A percentile compares a stretch with the other conserved stretches of the same genome.
phyloP scores from a whole-genome alignment of 23 red algal species.

The Gracilaria gracilis region DNA sequence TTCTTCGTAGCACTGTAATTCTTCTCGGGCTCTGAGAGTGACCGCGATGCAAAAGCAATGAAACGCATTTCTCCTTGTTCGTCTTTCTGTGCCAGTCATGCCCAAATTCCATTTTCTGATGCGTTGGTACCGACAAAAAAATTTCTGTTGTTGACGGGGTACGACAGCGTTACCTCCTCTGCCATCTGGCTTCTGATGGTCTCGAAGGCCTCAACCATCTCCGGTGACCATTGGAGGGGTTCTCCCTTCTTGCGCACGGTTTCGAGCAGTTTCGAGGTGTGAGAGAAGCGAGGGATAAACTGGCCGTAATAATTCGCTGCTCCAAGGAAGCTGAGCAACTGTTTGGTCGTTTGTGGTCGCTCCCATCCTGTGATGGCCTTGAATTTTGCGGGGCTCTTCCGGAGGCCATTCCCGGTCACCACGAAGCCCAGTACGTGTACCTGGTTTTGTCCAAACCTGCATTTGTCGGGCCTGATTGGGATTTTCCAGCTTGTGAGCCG shows the following conservation, averaged over 20 bases:
- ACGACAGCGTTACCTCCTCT: too few relatives aligned
- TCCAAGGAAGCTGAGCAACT: background rate
- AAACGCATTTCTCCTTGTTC: background rate
- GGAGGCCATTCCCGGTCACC: background rate
- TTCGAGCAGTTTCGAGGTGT: background rate
- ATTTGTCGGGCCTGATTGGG: slow-evolving; percentile 25
- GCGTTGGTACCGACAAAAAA: too few relatives aligned
- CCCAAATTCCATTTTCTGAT: background rate
- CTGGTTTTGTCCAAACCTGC: slow-evolving; percentile 8
- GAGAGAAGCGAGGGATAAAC: background rate
- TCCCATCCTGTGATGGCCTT: background rate
- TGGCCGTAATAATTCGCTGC: background rate
- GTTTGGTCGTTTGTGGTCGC: background rate
- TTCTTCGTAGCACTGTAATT: slow-evolving; percentile 2
- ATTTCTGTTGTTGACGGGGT: too few relatives aligned
- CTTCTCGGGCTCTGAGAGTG: background rate
- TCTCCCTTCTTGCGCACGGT: background rate
- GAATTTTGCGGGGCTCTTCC: slow-evolving; percentile 10
- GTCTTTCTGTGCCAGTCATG: background rate
- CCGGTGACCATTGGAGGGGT: background rate
- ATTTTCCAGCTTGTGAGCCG: background rate
- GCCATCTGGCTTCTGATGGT: too few relatives aligned
- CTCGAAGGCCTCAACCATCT: background rate
- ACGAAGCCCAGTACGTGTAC: slow-evolving; percentile 1
- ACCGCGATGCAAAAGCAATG: background rate